phyloP scores from a whole-genome alignment of 768 basidiomycete genomes.

The Rhizopogon vulgaris region DNA sequence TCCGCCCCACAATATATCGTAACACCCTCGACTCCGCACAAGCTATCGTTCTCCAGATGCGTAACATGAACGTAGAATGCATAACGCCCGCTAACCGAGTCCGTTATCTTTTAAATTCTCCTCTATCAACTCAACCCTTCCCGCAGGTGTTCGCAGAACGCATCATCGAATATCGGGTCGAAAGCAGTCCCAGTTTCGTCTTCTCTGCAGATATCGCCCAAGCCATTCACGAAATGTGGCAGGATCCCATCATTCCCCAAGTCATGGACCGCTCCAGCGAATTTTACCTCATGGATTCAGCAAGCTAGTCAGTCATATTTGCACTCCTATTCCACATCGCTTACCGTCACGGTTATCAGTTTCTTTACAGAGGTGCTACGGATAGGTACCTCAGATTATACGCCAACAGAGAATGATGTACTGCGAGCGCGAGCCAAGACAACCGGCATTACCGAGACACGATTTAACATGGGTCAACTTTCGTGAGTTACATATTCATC shows the following conservation, averaged over 20 bases:
- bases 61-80: conserved; percentile 79
- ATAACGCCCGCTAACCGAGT: conserved; percentile 57
- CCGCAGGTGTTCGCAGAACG: conserved; percentile 46
- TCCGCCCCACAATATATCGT: conserved; percentile 73
- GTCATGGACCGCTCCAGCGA: conserved; percentile 58
- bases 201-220: conserved; percentile 62
- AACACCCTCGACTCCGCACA: conserved; percentile 89
- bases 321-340: not conserved
- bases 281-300: conserved; percentile 95
- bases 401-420: conserved; percentile 83
- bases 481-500: conserved; percentile 33
- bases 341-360: conserved; percentile 30
- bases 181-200: conserved; percentile 34
- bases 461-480: conserved; percentile 64
- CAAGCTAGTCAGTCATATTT: conserved; percentile 60
- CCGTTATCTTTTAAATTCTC: not conserved
- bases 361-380: conserved; percentile 85
- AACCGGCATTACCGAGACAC: conserved; percentile 86
- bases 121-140: conserved; percentile 7
- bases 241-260: conserved; percentile 52
- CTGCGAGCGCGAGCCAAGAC: conserved; percentile 85
- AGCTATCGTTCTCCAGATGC: conserved; percentile 78
- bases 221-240: conserved; percentile 64
- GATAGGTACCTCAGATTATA: conserved; percentile 75
- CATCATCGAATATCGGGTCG: conserved; percentile 51